Base-by-base conservation (phyloP, 192 early-diverging fungal species). In the Coemansia sp. region DNA sequence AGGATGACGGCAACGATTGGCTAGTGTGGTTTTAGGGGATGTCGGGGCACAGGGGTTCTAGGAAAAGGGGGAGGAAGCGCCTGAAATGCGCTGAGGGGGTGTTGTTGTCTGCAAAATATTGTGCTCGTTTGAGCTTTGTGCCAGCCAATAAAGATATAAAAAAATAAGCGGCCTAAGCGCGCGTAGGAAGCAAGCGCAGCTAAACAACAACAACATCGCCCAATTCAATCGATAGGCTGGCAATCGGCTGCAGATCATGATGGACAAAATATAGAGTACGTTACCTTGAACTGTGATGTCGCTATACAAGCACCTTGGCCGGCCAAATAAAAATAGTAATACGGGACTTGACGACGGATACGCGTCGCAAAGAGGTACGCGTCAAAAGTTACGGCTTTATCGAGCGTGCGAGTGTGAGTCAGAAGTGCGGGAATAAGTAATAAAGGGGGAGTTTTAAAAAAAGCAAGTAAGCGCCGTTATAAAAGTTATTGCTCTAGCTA, bases 391-490 rank as follows among this genome's bases (percentile, higher is more conserved):
- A 62, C 61, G 61, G 61, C 22, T 41, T 62, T 36, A 27, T 62
- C 20, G 3, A 39, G 38, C 61, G 61, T 41, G 36, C 12, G 53
- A 9, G 47, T 55, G 57, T 16, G 61, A 62, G 10, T 62, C 22
- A 39, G 38, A 22, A 62, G 61, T 41, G 38, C 61, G 61, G 61
- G 61, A 62, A 62, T 38, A 62, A 62, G 40, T 29, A 41, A 22
- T 39, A 62, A 40, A 34, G 9, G 38, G 36, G 36, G 22, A 20
- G 36, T 27, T 12, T 2, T 18, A 62, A 18, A 18, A 40, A 38
- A 62, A 24, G 36, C 36, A 62, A 40, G 61, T 62, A 62, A 24
- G 61, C n/a, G 61, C 61, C 61, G 61, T 62, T 62, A 62, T 24
- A 62, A 62, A 62, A 62, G 61, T 62, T 62, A 34, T 62, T 38